phyloP scores from a whole-genome alignment of 768 basidiomycete genomes.

The Suillus subalutaceus region DNA sequence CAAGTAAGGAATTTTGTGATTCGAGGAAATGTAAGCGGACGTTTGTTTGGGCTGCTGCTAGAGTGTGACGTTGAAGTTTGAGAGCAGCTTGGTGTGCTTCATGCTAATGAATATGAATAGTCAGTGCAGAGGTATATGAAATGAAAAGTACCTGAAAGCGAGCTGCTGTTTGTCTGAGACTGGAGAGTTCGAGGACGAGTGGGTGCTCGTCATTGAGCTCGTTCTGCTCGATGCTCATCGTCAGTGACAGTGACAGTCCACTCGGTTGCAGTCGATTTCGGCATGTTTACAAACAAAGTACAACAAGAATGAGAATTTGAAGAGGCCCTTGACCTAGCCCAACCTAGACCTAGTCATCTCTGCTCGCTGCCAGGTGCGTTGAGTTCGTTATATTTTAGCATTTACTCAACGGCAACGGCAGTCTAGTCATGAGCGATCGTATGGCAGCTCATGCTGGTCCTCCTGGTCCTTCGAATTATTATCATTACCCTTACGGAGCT shows the following conservation, averaged over 20 bases:
- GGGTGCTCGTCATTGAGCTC: constrained; percentile 43
- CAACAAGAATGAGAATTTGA: constrained; percentile 10
- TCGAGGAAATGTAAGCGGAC: constrained; percentile 54
- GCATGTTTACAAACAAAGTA: constrained; percentile 25
- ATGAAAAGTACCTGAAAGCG: constrained; percentile 50
- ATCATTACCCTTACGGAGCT: constrained; percentile 10
- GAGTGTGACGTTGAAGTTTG: constrained; percentile 64
- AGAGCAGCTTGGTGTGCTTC: constrained; percentile 68
- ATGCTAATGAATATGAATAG: constrained; percentile 45
- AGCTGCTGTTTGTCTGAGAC: constrained; percentile 47
- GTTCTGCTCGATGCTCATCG: constrained; percentile 6
- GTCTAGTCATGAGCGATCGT: not conserved
- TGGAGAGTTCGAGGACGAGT: constrained; percentile 46
- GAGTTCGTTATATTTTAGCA: not conserved
- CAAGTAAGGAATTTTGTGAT: constrained; percentile 58
- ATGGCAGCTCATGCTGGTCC: constrained; percentile 2
- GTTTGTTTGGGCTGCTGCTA: constrained; percentile 40
- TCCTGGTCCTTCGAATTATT: constrained; percentile 32
- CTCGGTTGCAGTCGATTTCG: constrained; percentile 20
- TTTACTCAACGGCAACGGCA: not conserved
- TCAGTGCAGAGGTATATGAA: not conserved
- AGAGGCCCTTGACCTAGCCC: constrained; percentile 8
- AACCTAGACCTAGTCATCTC: not conserved
- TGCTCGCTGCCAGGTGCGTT: constrained; percentile 2
- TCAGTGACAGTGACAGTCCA: not conserved